Conservation (phyloP, 305 asterid species). For the Fraxinus albicans region DNA sequence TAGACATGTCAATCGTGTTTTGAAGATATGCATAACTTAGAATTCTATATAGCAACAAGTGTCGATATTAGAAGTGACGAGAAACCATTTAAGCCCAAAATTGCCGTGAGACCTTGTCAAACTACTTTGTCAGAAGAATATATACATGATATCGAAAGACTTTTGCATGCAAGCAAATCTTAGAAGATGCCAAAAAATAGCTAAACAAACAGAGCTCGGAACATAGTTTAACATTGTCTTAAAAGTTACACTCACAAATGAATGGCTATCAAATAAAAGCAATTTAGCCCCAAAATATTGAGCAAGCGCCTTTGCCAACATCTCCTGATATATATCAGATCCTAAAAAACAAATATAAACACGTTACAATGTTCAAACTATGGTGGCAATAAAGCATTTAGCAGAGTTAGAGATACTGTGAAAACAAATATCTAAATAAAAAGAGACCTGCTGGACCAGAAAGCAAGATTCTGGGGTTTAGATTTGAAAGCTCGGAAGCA, state of each 20-base stretch:
- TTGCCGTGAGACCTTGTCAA: not conserved
- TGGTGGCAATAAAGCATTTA: constrained; percentile 17
- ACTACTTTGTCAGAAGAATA: not conserved
- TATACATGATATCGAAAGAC: not conserved
- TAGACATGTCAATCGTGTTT: not conserved
- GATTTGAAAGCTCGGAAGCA: constrained; percentile 72
- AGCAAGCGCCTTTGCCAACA: constrained; percentile 88
- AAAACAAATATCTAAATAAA: constrained; percentile 6
- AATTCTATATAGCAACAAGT: not conserved
- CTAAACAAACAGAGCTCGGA: not conserved
- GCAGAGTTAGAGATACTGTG: not conserved
- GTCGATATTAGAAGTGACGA: not conserved
- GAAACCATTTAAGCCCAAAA: not conserved
- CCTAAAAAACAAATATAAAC: constrained; percentile 51
- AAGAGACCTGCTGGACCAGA: constrained; percentile 87
- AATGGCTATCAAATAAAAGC: constrained; percentile 74
- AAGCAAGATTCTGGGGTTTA: constrained; percentile 82
- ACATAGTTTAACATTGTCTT: not conserved
- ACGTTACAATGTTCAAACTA: constrained; percentile 13
- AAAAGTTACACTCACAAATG: constrained; percentile 57
- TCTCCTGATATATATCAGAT: constrained; percentile 88
- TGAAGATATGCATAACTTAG: not conserved
- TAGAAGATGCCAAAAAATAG: not conserved
- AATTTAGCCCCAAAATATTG: constrained; percentile 78
- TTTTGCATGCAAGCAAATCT: not conserved